Conservation (phyloP, 768 basidiomycete genomes). For the Melanogaster broomeanus region DNA sequence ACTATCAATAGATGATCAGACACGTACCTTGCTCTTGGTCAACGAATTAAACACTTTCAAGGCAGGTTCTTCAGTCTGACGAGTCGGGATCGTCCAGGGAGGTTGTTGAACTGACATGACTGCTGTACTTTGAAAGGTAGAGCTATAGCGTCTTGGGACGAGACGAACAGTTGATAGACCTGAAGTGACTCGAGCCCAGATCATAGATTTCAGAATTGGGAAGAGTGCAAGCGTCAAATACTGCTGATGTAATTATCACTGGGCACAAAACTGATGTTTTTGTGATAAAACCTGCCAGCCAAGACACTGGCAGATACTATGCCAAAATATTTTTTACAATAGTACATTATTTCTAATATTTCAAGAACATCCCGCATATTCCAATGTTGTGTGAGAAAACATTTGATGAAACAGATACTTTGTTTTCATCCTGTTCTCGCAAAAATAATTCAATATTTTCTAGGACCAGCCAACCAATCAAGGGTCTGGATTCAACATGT, state of each 20-base stretch:
- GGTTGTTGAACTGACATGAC: conserved; percentile 65
- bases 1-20: conserved; percentile 14
- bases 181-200: conserved; percentile 19
- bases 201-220: conserved; percentile 28
- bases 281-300: too few relatives aligned
- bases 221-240: neutral
- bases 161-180: conserved; percentile 6
- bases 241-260: conserved; percentile 29
- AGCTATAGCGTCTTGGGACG: conserved; percentile 2
- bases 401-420: too few relatives aligned
- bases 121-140: conserved; percentile 1
- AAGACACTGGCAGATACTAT: too few relatives aligned
- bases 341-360: too few relatives aligned
- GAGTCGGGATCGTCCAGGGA: conserved; percentile 44
- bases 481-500: too few relatives aligned
- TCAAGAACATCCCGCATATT: too few relatives aligned
- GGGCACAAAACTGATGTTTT: too few relatives aligned
- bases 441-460: too few relatives aligned
- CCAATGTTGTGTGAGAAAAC: too few relatives aligned
- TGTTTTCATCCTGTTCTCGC: too few relatives aligned
- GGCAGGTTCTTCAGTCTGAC: conserved; percentile 45
- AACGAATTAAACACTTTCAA: conserved; percentile 88
- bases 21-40: conserved; percentile 83
- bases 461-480: too few relatives aligned
- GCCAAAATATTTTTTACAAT: too few relatives aligned